Percentiles rank a stretch among this genome's conserved stretches.
Evolutionary conservation across 805 yeast species (phyloP).

Genomic region (Wickerhamia fluorescens): DNA sequence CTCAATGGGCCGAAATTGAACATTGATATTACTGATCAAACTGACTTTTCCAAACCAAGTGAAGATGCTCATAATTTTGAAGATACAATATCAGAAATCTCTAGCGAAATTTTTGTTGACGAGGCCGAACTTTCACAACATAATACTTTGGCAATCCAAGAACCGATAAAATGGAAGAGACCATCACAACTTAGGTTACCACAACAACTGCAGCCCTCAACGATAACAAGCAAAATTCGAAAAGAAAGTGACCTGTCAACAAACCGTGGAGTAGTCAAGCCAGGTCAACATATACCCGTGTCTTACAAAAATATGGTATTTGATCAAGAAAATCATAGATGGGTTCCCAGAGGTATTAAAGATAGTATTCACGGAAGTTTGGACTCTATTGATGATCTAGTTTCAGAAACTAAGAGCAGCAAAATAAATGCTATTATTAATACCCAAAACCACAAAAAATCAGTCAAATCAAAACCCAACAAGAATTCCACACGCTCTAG

Average conservation of each 20-base stretch:
- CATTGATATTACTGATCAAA: no score
- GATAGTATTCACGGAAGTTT: conserved; percentile 21
- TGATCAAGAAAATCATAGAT: conserved; percentile 13
- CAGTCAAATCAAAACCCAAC: conserved; percentile 1
- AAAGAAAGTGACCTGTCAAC: no score
- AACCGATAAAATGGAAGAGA: conserved; percentile 29
- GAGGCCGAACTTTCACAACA: conserved; percentile 14
- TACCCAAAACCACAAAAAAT: conserved; percentile 1
- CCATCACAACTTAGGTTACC: conserved; percentile 29
- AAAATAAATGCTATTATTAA: no score
- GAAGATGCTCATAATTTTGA: no score
- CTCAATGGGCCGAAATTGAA: no score
- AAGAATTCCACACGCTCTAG: conserved; percentile 5
- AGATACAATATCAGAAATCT: no score
- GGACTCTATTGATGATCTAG: conserved; percentile 34
- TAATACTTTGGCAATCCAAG: no score
- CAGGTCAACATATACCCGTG: conserved; percentile 25
- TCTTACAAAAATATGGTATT: conserved; percentile 24
- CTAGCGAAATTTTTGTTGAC: conserved; percentile 13
- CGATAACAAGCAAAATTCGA: no score
- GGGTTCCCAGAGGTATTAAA: conserved; percentile 16
- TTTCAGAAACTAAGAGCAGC: conserved; percentile 9
- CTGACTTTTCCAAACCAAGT: no score
- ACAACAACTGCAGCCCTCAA: no score
- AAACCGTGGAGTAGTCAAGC: conserved; percentile 31